phyloP scores from a whole-genome alignment of 148 eudicot genomes.

The Fagopyrum tataricum region DNA sequence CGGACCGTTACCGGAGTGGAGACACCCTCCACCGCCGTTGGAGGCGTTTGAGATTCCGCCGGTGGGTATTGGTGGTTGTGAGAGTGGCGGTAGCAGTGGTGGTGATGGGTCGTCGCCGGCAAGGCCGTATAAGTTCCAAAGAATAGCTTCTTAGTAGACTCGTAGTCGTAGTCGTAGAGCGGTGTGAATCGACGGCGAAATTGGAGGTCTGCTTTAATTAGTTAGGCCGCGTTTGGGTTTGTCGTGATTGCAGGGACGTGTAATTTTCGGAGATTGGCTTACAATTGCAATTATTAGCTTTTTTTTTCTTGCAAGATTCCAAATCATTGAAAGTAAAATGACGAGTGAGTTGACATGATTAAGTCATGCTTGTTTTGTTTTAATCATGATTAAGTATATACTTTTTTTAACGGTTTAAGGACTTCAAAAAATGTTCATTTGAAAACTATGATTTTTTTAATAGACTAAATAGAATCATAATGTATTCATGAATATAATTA shows the following conservation, averaged over 20 bases:
- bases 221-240: slow-evolving; percentile 6
- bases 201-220: background rate
- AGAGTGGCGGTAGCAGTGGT: slow-evolving; percentile 5
- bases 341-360: background rate
- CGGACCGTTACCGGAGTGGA: slow-evolving; percentile 86
- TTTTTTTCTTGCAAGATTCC: background rate
- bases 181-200: slow-evolving; percentile 7
- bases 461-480: too few species aligned
- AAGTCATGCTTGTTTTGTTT: background rate
- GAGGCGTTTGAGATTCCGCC: slow-evolving; percentile 69
- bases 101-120: slow-evolving; percentile 10
- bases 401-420: too few species aligned
- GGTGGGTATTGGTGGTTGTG: slow-evolving; percentile 22
- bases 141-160: background rate
- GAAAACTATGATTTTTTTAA: too few species aligned
- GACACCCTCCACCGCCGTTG: slow-evolving; percentile 73
- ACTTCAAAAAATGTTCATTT: too few species aligned
- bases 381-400: background rate
- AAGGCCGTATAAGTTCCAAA: slow-evolving; percentile 6
- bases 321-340: background rate
- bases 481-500: too few species aligned
- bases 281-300: background rate
- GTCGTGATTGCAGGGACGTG: background rate
- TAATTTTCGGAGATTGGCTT: background rate
- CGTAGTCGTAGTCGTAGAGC: background rate